These are phyloP conservation scores for Phragmites australis DNA, from an alignment of 176 grass and related monocot genomes.

Conservation along the genomic window DNA sequence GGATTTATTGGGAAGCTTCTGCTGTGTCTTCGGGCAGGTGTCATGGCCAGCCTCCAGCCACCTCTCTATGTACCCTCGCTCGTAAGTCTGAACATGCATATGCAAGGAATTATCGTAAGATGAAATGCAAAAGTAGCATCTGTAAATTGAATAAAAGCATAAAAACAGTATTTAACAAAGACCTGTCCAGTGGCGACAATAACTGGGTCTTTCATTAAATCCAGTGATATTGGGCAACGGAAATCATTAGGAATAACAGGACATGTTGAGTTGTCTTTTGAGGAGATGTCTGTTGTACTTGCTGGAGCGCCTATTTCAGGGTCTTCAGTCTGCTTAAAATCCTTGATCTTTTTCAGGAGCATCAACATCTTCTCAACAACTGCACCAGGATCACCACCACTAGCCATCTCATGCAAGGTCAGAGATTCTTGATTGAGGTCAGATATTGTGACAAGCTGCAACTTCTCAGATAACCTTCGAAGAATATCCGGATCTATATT, in stretches of 20 bases:
- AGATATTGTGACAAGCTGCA: conserved; percentile 72
- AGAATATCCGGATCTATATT: conserved; percentile 54
- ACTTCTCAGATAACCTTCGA: conserved; percentile 70
- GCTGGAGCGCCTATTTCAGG: conserved; percentile 43
- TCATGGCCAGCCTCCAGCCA: conserved; percentile 78
- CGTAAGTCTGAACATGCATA: conserved; percentile 70
- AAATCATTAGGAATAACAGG: conserved; percentile 85
- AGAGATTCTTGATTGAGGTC: conserved; percentile 92
- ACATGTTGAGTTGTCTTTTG: conserved; percentile 43
- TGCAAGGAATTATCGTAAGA: conserved; percentile 37
- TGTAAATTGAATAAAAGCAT: conserved; percentile 25
- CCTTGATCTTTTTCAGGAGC: conserved; percentile 84
- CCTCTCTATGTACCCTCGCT: conserved; percentile 78
- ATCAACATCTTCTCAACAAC: conserved; percentile 68
- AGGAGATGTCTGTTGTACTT: conserved; percentile 28
- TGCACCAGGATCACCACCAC: conserved; percentile 57
- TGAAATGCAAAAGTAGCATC: conserved; percentile 25
- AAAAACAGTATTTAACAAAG: conserved; percentile 1
- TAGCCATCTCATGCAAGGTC: conserved; percentile 74
- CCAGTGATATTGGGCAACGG: conserved; percentile 80
- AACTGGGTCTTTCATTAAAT: conserved; percentile 93
- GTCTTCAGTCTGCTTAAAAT: conserved; percentile 76
- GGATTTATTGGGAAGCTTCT: conserved; percentile 69
- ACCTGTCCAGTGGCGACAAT: conserved; percentile 96
- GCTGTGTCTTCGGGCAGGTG: conserved; percentile 88